These are phyloP conservation scores for Cryphonectria japonica DNA, from an alignment of 2,329 filamentous ascomycete species.

Conservation along the genomic window DNA sequence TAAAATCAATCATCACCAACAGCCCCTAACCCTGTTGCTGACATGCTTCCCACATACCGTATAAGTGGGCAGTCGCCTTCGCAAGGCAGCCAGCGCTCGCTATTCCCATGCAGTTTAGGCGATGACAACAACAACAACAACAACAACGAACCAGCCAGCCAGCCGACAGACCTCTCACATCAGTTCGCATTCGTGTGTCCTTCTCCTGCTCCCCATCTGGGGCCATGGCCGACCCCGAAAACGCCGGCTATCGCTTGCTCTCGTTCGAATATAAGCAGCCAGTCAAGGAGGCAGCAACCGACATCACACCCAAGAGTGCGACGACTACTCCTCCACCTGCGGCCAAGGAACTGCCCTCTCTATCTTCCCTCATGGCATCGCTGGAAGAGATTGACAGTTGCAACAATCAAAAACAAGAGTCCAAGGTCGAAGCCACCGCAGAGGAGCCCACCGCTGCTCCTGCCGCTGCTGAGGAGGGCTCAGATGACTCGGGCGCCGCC, in stretches of 20 bases:
- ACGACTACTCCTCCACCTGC: neutral
- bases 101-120: neutral
- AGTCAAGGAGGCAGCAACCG: neutral
- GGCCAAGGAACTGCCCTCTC: slow-evolving; percentile 15
- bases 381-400: slow-evolving; percentile 6
- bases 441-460: neutral
- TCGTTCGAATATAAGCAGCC: slow-evolving; percentile 21
- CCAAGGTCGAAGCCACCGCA: neutral
- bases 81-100: neutral
- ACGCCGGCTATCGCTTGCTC: slow-evolving; percentile 24
- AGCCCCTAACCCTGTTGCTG: slow-evolving; percentile 5
- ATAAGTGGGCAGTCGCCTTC: neutral
- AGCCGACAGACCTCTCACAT: neutral
- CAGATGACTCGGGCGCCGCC: neutral
- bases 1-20: neutral
- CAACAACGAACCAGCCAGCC: no score
- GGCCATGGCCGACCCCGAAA: slow-evolving; percentile 19
- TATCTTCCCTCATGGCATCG: slow-evolving; percentile 17
- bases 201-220: neutral
- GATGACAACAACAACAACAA: neutral
- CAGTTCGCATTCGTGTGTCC: neutral
- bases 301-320: neutral
- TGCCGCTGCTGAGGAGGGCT: neutral
- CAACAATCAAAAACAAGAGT: neutral
- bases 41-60: neutral